phyloP scores from a whole-genome alignment of 2,329 filamentous ascomycete genomes.

The Coniochaeta sp. region DNA sequence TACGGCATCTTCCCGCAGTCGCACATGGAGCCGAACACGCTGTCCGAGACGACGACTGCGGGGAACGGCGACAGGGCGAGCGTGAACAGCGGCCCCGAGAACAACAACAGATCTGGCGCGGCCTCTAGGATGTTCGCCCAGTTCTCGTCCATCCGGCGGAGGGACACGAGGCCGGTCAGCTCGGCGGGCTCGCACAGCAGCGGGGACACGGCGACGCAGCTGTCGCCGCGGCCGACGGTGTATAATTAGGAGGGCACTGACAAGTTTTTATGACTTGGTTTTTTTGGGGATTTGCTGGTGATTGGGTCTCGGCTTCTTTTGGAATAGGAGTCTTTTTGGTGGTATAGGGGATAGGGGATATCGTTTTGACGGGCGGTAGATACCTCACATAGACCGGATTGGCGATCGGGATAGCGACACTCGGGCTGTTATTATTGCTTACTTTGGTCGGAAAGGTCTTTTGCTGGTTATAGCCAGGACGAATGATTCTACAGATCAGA shows the following conservation, averaged over 20 bases:
- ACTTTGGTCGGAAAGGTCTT: neutral
- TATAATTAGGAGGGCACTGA: neutral
- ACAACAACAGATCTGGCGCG: conserved; percentile 23
- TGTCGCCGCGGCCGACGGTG: neutral
- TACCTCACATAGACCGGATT: neutral
- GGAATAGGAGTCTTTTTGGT: neutral
- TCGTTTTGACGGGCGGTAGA: neutral
- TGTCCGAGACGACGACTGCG: conserved; percentile 27
- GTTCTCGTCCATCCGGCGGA: neutral
- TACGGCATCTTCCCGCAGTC: conserved; percentile 46
- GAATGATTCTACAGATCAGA: neutral
- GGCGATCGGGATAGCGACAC: neutral
- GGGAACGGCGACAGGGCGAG: conserved; percentile 17
- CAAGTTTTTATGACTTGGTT: neutral
- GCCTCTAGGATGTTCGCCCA: neutral
- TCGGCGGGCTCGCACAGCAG: neutral
- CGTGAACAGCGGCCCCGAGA: conserved; percentile 21
- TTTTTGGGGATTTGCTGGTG: neutral
- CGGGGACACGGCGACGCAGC: neutral
- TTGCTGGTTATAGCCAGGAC: neutral
- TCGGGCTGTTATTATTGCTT: neutral
- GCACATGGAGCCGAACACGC: conserved; percentile 37
- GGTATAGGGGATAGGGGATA: neutral
- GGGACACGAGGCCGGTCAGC: neutral
- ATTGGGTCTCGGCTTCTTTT: neutral